Percentiles rank a stretch among this genome's conserved stretches.
Conservation (phyloP, 805 yeast genomes). For the Candida fluviatilis region DNA sequence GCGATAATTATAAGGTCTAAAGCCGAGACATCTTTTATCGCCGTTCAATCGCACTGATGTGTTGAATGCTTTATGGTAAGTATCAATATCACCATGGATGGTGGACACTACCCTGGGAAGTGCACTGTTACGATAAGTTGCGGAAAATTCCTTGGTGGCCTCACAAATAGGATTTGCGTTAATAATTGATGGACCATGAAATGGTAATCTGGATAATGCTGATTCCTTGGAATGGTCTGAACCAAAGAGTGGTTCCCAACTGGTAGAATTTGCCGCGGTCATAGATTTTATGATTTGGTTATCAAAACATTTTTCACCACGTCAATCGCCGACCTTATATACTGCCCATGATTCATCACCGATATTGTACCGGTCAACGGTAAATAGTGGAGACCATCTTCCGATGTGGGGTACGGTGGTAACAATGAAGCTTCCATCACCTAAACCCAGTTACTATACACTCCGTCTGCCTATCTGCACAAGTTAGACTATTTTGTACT, state of each 20-base stretch:
- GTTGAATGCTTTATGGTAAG: conserved; percentile 19
- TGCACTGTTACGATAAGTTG: conserved; percentile 38
- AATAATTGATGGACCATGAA: conserved; percentile 4
- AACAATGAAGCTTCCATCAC: too few species aligned
- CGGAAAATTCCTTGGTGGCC: conserved; percentile 30
- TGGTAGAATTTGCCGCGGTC: not conserved
- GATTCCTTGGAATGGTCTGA: conserved; percentile 2
- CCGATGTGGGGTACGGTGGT: not conserved
- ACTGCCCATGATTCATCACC: not conserved
- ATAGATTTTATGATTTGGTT: too few species aligned
- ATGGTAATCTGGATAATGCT: conserved; percentile 9
- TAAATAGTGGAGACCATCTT: not conserved
- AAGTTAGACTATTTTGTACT: too few species aligned
- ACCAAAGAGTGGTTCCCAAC: conserved; percentile 2
- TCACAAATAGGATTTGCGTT: conserved; percentile 6
- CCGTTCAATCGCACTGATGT: conserved; percentile 14
- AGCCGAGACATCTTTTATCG: conserved; percentile 19
- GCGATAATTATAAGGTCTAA: conserved; percentile 16
- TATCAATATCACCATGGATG: conserved; percentile 18
- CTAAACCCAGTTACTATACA: too few species aligned
- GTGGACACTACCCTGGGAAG: conserved; percentile 11
- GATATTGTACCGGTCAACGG: too few species aligned
- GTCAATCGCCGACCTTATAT: too few species aligned
- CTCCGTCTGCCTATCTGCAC: too few species aligned
- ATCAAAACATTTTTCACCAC: too few species aligned